phyloP scores from a whole-genome alignment of 2,329 filamentous ascomycete species.

The Alternaria sp. region DNA sequence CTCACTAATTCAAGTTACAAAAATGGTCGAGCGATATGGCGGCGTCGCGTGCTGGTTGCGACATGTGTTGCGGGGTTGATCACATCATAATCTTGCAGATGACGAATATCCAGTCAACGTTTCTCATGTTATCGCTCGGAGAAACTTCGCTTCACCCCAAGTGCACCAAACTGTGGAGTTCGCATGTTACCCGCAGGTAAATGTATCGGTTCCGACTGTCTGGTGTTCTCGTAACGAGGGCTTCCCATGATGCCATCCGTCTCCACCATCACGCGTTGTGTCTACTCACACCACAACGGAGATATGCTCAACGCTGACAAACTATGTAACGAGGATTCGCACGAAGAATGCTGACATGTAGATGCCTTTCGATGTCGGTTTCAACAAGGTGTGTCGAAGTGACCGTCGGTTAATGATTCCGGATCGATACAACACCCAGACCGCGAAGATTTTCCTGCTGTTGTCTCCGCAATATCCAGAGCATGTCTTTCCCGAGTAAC shows the following conservation, averaged over 20 bases:
- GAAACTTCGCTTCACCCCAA: neutral
- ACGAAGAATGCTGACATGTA: neutral
- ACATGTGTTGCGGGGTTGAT: constrained; percentile 47
- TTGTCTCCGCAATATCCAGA: neutral
- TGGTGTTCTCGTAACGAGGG: neutral
- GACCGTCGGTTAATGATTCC: neutral
- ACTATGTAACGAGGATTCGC: neutral
- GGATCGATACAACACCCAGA: neutral
- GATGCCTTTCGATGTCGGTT: neutral
- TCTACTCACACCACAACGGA: neutral
- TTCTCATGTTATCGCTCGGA: constrained; percentile 31
- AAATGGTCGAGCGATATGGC: neutral
- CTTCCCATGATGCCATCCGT: constrained; percentile 33
- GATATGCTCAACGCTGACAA: constrained; percentile 15
- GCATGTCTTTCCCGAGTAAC: constrained; percentile 27
- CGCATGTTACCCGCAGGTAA: neutral
- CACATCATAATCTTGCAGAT: constrained; percentile 46
- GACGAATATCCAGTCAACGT: constrained; percentile 39
- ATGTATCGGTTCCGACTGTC: neutral
- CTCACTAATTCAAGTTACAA: constrained; percentile 25
- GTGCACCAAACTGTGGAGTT: neutral
- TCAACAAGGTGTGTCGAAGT: neutral
- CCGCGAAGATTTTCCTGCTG: neutral
- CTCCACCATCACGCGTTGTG: constrained; percentile 25
- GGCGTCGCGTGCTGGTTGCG: constrained; percentile 14